Base-by-base conservation (phyloP, 805 yeast genomes). In the Metschnikowia peoriensis region DNA sequence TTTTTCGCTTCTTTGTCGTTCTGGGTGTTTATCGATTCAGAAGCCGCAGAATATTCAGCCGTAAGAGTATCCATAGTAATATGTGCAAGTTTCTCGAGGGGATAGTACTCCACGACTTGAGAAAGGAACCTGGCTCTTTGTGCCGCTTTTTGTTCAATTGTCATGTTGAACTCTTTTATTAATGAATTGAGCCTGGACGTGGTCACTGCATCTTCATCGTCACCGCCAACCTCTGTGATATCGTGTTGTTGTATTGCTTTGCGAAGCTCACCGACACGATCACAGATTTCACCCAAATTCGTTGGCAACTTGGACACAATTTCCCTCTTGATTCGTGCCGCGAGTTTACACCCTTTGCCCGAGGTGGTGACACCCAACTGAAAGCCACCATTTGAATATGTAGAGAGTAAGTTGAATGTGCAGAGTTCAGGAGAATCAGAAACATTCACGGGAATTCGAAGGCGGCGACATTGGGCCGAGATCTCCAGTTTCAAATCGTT, bases 21-120 rank as follows among this genome's bases (percentile, higher is more conserved):
- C 6, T 32, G 35, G 10, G 10, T 32, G 35, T 37, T 28, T 46
- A 1, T n/a, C 29, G 17, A n/a, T 34, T 9, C 17, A 8, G 40
- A 5, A 3, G 50, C 7, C 16, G 50, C 35, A 4, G 44, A 35
- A 58, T 78, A 81, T 11, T 72, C 77, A 14, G 68, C 66, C 1
- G 81, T 67, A 49, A 88, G 73, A 57, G 85, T 87, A 14, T 80
- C 81, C 15, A 88, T 67, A 1, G 85, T 78, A 1, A 92, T 63
- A 2, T 75, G 73, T 1, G 86, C 84, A 39, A 92, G 75, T 60
- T 81, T 78, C 7, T 74, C 71, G 42, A 92, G 73, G 2, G 98
- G 98, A 62, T 82, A 92, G 66, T 93, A 92, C 62, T 92, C 97
- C 47, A 93, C 93, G 48, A 91, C 81, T 64, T 92, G 97, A 2